phyloP scores from a whole-genome alignment of 164 flowering plant species.

The Saururus chinensis region DNA sequence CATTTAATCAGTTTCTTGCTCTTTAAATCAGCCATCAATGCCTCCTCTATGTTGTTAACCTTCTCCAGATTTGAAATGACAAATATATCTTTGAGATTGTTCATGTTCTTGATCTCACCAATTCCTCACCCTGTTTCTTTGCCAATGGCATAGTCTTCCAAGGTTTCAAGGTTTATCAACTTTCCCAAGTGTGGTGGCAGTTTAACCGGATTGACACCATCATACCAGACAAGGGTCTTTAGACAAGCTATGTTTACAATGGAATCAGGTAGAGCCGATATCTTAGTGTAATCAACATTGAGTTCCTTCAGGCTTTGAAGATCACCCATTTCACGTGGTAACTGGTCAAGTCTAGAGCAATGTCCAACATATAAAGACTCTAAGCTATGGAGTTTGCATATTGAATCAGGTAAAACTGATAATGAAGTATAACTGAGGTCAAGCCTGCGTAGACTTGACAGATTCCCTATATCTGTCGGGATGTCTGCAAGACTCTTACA shows the following conservation, averaged over 20 bases:
- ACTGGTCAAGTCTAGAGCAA: background rate
- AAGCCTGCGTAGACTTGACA: background rate
- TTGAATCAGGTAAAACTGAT: background rate
- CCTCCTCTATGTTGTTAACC: constrained; percentile 5
- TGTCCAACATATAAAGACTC: background rate
- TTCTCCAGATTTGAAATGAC: constrained; percentile 13
- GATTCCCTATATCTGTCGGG: background rate
- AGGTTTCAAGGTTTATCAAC: constrained; percentile 16
- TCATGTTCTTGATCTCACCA: constrained; percentile 11
- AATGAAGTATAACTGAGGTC: background rate
- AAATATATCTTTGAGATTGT: constrained; percentile 7
- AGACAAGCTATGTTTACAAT: background rate
- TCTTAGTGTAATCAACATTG: background rate
- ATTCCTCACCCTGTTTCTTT: constrained; percentile 7
- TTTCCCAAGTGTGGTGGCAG: constrained; percentile 14
- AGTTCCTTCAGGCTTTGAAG: background rate
- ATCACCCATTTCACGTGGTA: background rate
- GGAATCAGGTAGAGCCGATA: background rate
- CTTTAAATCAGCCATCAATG: constrained; percentile 11
- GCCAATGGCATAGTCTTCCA: constrained; percentile 10
- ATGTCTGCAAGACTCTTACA: background rate
- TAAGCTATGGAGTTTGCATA: background rate
- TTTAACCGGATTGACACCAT: background rate
- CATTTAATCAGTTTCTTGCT: constrained; percentile 8
- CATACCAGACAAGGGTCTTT: background rate